Evolutionary conservation across 1,284 basidiomycete species (phyloP).

Genomic region (Pyrrhoderma noxium): DNA sequence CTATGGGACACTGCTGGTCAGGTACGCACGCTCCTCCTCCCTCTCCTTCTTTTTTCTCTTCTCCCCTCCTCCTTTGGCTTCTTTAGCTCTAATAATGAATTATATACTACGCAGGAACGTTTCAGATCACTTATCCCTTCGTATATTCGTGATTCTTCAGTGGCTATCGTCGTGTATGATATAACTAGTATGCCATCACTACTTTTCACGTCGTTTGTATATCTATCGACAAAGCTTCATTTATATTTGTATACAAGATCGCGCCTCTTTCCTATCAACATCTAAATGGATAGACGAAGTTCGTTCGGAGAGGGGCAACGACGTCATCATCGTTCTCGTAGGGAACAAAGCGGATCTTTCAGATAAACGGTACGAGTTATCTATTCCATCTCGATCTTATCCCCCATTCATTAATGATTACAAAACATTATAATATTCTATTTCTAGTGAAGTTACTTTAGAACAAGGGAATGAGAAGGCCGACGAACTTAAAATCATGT

Average conservation of each 20-base stretch:
- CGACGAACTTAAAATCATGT: conserved; percentile 94
- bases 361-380: conserved; percentile 70
- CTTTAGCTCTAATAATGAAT: not conserved
- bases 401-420: no score
- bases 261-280: conserved; percentile 94
- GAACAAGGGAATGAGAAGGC: conserved; percentile 94
- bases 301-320: conserved; percentile 92
- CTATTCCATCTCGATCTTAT: not conserved
- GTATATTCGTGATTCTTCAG: conserved; percentile 97
- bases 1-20: conserved; percentile 99
- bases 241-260: conserved; percentile 48
- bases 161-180: conserved; percentile 97
- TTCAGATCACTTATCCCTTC: conserved; percentile 98
- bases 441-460: conserved; percentile 90
- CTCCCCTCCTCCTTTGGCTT: no score
- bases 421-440: no score
- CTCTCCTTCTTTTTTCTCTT: no score
- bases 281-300: conserved; percentile 99
- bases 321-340: conserved; percentile 97
- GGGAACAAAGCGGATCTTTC: conserved; percentile 99
- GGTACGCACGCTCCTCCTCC: conserved; percentile 36
- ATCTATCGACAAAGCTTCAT: no score
- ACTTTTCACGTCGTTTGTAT: not conserved
- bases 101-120: conserved; percentile 65
- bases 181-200: conserved; percentile 80